Evolutionary conservation across 345 rosid genomes (phyloP), one percentile per base, ranked within the genome.

Genomic region (Salix brachista): DNA sequence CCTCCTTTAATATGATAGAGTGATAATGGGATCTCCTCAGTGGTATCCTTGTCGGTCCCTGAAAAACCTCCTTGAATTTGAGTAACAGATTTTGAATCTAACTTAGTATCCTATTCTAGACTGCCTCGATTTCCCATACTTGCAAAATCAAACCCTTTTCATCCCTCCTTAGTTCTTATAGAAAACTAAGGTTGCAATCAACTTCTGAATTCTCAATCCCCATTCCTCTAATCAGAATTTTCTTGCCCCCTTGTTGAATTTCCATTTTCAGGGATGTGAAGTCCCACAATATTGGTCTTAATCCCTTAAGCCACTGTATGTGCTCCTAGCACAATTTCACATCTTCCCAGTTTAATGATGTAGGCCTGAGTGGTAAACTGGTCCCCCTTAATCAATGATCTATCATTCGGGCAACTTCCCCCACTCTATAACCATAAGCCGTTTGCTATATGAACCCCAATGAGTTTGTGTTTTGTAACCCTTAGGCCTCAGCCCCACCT

Each of bases 221-320:
- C 1, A 17, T 50, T 1, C n/a, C 56, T 1, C 0, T 1, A 18
- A 50, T 50, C 7, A 1, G 0, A 6, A 50, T 0, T 0, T 1
- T 50, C 8, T 50, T 18, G 0, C 7, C 3, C 2, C 6, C 8
- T n/a, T 17, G 0, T 18, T 50, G n/a, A 21, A 50, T 4, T 18
- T 50, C 56, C n/a, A 50, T 48, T 48, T 17, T 17, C 1, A 48
- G 6, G 21, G n/a, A 1, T 17, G n/a, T 4, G 5, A 17, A 48
- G 21, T 48, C 54, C 54, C 21, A 48, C 0, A 48, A 0, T 1
- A 48, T 48, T 0, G 21, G 54, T 0, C 54, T 19, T 4, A 48
- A 3, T 0, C 17, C 1, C 0, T 4, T 46, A 0, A 46, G 50
- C 50, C 50, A 46, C 0, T 46, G 4, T 0, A 16, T 30, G 6